Evolutionary conservation across 148 eudicot genomes (phyloP), one percentile per base, ranked within the genome.

Genomic region (Chenopodium quinoa): DNA sequence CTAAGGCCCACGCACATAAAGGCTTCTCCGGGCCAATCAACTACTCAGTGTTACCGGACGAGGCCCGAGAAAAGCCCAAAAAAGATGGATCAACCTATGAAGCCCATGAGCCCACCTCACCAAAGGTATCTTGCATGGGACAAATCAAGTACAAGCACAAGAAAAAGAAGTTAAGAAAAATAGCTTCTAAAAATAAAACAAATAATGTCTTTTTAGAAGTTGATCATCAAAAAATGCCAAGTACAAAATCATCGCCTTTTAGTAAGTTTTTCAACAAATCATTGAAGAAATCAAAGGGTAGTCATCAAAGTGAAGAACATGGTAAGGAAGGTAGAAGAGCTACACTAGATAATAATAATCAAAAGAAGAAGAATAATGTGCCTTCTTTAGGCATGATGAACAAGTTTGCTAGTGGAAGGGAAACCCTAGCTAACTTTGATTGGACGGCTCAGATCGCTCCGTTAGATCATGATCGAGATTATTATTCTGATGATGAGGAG

Each of bases 101-200:
- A 1, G 75, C 82, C 32, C 80, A 50, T 8, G 98, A 95, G 72
- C 98, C 97, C 44, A 92, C 93, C 2, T 95, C 98, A 0, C 98
- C 98, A 0, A 93, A 90, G 74, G 88, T 95, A 71, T 92, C 97
- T 2, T 95, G 98, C 89, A 93, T 92, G 91, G 98, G 98, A 6
- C 98, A 93, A 37, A 90, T 93, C 88, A 95, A 91, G 83, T 84
- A 82, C 83, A 92, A 86, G 83, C 88, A 89, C 67, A 85, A 88
- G 73, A 83, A 75, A 12, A 84, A 84, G 40, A 87, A 83, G 66
- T 69, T 80, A 63, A 65, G 32, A 3, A 81, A 31, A 56, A 25
- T 27, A 25, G 29, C 48, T 37, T 22, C 10, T 22, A 20, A 80
- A 7, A 47, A 50, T 70, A 16, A 17, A 25, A 40, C 44, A 40